phyloP scores from a whole-genome alignment of 2,329 filamentous ascomycete species.

The Penicillium sp. region DNA sequence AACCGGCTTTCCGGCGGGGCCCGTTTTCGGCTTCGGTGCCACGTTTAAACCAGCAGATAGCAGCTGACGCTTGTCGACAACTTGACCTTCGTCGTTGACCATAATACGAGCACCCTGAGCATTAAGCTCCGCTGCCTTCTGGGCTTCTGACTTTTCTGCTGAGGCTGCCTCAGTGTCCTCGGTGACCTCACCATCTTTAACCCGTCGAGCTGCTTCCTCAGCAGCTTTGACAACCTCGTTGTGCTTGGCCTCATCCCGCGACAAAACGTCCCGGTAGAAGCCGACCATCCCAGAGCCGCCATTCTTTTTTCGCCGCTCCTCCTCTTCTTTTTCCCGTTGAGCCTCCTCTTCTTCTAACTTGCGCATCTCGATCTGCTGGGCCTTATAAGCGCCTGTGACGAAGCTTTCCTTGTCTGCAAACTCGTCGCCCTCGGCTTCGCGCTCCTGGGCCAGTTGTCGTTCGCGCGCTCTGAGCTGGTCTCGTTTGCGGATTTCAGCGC shows the following conservation, averaged over 20 bases:
- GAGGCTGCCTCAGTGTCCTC: conserved; percentile 29
- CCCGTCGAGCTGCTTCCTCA: conserved; percentile 41
- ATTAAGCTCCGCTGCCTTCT: conserved; percentile 58
- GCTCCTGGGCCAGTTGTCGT: conserved; percentile 59
- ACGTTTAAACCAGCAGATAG: conserved; percentile 63
- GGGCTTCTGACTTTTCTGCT: conserved; percentile 49
- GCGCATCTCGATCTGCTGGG: conserved; percentile 61
- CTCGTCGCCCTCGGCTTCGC: conserved; percentile 65
- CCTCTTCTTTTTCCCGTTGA: conserved; percentile 53
- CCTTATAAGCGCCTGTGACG: conserved; percentile 64
- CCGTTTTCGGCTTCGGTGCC: conserved; percentile 52
- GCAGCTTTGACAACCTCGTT: conserved; percentile 58
- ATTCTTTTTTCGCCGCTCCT: conserved; percentile 48
- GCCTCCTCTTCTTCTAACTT: conserved; percentile 60
- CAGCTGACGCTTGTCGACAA: conserved; percentile 64
- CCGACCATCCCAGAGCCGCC: conserved; percentile 56
- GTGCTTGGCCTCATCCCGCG: conserved; percentile 58
- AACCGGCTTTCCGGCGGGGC: conserved; percentile 15
- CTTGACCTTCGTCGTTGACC: conserved; percentile 64
- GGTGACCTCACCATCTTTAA: conserved; percentile 36
- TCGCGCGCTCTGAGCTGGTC: conserved; percentile 63
- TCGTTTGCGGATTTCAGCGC: conserved; percentile 62
- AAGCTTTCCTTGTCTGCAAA: conserved; percentile 68
- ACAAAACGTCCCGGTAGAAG: conserved; percentile 61
- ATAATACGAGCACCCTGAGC: conserved; percentile 53